Base-by-base conservation (phyloP, 257 asterid species). In the Cinchona pubescens region DNA sequence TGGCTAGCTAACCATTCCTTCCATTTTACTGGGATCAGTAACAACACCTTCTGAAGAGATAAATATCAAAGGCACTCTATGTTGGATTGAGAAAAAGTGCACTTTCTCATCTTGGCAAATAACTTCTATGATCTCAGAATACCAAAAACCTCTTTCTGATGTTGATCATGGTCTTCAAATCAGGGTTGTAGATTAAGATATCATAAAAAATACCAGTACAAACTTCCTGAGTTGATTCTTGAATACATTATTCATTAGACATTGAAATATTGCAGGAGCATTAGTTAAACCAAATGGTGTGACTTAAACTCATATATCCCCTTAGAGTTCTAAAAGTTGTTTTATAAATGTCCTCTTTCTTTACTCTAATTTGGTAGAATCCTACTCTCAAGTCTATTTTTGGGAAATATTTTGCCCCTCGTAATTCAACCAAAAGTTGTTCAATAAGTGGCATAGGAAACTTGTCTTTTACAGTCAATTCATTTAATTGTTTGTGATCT, bases 31-130 rank as follows among this genome's bases (percentile, higher is more conserved):
- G 0, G 51, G 71, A 51, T 78, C 72, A 0, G 63, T 40, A 0
- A 53, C 43, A 0, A 78, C 67, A 0, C 60, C 48, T 0, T 65
- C 35, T 27, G 67, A 29, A 0, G 72, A 38, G 2, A 77, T 34
- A n/a, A n/a, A 12, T 71, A 60, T 0, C 78, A 78, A 19, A 78
- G 5, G 14, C 62, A 78, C 1, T 71, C 77, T 0, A 77, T 13
- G 4, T 45, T 7, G 0, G 14, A 0, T 19, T 21, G 19, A 0
- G 51, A 56, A 53, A 76, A 76, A 16, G 43, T 1, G 46, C 62
- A 76, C 25, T 76, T 67, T 11, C 16, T 25, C 9, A 0, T 3
- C 19, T 71, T 78, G 0, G 55, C 73, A 21, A 11, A 61, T 1
- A 70, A 14, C 23, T 59, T 27, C 3, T 70, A 32, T 4, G 59